phyloP scores from a whole-genome alignment of 352 stramenopile species.

The Thraustochytrium sp. region DNA sequence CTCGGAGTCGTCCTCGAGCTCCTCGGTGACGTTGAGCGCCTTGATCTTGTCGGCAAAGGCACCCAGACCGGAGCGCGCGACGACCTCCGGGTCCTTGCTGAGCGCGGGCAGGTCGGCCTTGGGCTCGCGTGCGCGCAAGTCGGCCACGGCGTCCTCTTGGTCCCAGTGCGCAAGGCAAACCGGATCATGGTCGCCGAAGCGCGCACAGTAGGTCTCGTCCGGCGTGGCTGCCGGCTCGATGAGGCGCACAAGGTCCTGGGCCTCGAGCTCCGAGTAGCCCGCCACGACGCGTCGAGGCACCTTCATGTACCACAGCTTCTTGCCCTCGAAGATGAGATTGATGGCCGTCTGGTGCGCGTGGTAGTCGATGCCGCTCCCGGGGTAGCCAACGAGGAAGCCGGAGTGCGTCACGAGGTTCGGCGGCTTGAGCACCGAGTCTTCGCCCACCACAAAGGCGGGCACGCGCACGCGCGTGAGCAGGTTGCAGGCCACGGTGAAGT shows the following conservation, averaged over 20 bases:
- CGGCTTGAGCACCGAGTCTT: slow-evolving; percentile 19
- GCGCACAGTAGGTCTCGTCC: neutral
- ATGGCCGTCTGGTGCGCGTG: slow-evolving; percentile 43
- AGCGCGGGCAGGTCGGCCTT: neutral
- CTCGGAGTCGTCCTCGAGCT: slow-evolving; percentile 31
- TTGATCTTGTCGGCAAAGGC: slow-evolving; percentile 24
- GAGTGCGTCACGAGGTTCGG: slow-evolving; percentile 42
- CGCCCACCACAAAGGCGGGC: slow-evolving; percentile 14
- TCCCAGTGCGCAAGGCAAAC: neutral
- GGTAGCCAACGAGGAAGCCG: slow-evolving; percentile 39
- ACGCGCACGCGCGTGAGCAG: slow-evolving; percentile 23
- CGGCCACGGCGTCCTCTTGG: neutral
- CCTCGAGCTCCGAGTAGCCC: neutral
- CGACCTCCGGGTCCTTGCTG: neutral
- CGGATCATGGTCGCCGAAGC: neutral
- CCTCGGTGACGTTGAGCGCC: slow-evolving; percentile 5
- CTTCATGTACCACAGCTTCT: slow-evolving; percentile 46
- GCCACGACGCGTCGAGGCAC: neutral
- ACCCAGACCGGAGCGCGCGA: neutral
- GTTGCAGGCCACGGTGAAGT: slow-evolving; percentile 38
- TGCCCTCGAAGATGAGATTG: slow-evolving; percentile 40
- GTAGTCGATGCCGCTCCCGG: slow-evolving; percentile 42
- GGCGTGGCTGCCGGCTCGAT: neutral
- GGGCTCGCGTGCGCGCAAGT: neutral
- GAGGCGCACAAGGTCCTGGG: neutral